These are phyloP conservation scores for Phyllosticta citriasiana DNA, from an alignment of 2,329 filamentous ascomycete species.

Conservation along the genomic window DNA sequence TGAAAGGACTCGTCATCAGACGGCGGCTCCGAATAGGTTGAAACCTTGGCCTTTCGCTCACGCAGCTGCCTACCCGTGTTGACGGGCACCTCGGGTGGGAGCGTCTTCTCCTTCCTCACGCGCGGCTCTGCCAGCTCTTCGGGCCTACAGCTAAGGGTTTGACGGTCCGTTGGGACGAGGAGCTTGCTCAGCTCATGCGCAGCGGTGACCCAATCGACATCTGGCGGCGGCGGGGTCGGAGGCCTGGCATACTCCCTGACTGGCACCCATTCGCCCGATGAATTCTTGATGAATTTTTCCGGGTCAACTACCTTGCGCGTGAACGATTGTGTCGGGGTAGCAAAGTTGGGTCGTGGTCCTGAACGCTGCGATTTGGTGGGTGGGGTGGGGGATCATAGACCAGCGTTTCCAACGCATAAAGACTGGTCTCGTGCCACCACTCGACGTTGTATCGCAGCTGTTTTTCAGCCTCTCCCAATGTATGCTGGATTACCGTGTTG, in stretches of 20 bases:
- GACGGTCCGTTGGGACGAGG: conserved; percentile 65
- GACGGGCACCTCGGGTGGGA: conserved; percentile 30
- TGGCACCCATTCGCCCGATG: conserved; percentile 42
- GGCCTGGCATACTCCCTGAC: conserved; percentile 21
- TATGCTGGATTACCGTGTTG: conserved; percentile 44
- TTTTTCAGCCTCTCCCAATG: conserved; percentile 17
- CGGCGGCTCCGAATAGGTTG: conserved; percentile 45
- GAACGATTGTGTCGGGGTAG: conserved; percentile 75
- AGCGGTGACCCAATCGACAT: conserved; percentile 79
- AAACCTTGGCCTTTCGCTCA: conserved; percentile 49
- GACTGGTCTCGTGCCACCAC: conserved; percentile 34
- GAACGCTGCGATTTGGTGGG: conserved; percentile 50
- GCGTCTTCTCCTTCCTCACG: conserved; percentile 44
- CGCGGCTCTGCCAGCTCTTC: conserved; percentile 61
- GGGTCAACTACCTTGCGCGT: conserved; percentile 67
- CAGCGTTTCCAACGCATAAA: conserved; percentile 26
- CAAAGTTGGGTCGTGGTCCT: conserved; percentile 60
- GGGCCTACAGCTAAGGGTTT: conserved; percentile 63
- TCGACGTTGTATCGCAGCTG: conserved; percentile 26
- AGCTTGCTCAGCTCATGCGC: conserved; percentile 72
- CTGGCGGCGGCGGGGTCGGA: conserved; percentile 62
- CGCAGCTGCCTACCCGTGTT: conserved; percentile 55
- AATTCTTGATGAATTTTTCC: conserved; percentile 50
- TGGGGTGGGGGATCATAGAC: conserved; percentile 21
- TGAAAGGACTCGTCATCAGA: conserved; percentile 22